These are phyloP conservation scores for Dactylellina sp. DNA, from an alignment of 2,329 filamentous ascomycete genomes.

Conservation along the genomic window DNA sequence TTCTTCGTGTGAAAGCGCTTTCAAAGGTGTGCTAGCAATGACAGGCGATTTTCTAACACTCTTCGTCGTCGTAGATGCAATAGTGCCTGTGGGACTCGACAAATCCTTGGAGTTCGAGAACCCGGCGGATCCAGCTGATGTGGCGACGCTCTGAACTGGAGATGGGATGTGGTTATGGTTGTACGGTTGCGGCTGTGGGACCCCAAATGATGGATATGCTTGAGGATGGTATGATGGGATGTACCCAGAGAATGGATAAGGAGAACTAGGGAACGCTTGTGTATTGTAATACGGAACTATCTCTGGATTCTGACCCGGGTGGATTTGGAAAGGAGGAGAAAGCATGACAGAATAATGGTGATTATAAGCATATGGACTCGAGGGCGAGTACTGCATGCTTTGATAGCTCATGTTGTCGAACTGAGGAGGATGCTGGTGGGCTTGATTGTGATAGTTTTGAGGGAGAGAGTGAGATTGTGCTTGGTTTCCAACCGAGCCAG, in stretches of 20 bases:
- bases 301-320: conserved; percentile 27
- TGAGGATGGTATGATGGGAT: conserved; percentile 17
- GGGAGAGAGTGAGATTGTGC: conserved; percentile 5
- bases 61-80: conserved; percentile 19
- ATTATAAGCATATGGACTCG: conserved; percentile 37
- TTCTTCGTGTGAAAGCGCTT: conserved; percentile 13
- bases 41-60: conserved; percentile 34
- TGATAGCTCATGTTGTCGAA: conserved; percentile 32
- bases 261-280: conserved; percentile 30
- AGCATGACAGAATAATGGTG: conserved; percentile 28
- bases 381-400: conserved; percentile 25
- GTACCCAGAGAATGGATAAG: conserved; percentile 14
- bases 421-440: conserved; percentile 16
- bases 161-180: conserved; percentile 40
- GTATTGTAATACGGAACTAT: conserved; percentile 34
- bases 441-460: conserved; percentile 6
- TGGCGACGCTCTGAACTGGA: conserved; percentile 41
- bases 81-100: conserved; percentile 31
- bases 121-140: conserved; percentile 32
- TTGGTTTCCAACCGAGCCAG: conserved; percentile 24
- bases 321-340: conserved; percentile 35
- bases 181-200: conserved; percentile 20
- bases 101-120: conserved; percentile 32
- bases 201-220: conserved; percentile 27
- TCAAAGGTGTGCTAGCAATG: conserved; percentile 44